phyloP scores from a whole-genome alignment of 805 yeast genomes.

The Teunomyces funiuensis region DNA sequence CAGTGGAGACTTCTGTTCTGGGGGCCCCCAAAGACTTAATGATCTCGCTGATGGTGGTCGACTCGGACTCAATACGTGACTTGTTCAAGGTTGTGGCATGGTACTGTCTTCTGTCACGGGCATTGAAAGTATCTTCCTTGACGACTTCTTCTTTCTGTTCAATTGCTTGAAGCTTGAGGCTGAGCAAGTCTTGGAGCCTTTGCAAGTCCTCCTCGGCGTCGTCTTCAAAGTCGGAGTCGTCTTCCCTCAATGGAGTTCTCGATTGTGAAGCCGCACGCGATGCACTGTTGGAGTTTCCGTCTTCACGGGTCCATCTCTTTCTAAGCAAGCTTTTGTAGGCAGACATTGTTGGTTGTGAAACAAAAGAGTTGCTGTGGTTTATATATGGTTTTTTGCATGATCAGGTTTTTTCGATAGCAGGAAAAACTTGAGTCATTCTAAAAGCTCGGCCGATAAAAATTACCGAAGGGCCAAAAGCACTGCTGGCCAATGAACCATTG shows the following conservation, averaged over 20 bases:
- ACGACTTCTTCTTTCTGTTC: constrained; percentile 9
- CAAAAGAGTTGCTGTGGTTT: background rate
- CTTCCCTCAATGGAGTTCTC: constrained; percentile 15
- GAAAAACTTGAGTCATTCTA: background rate
- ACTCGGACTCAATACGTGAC: constrained; percentile 34
- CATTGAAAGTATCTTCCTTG: constrained; percentile 5
- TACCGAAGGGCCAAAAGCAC: no score
- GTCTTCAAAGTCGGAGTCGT: constrained; percentile 18
- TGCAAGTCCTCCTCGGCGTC: constrained; percentile 15
- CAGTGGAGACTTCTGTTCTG: constrained; percentile 46
- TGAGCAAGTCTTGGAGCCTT: constrained; percentile 14
- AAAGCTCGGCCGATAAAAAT: no score
- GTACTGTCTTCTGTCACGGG: constrained; percentile 23
- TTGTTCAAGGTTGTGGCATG: constrained; percentile 31
- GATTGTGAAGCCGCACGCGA: constrained; percentile 13
- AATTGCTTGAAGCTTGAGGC: constrained; percentile 11
- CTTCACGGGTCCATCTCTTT: constrained; percentile 8
- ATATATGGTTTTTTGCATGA: background rate
- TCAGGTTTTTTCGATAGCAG: background rate
- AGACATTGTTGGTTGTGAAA: constrained; percentile 6
- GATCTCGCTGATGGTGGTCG: constrained; percentile 45
- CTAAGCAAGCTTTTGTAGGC: constrained; percentile 5
- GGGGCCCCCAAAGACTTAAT: constrained; percentile 41
- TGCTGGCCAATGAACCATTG: background rate
- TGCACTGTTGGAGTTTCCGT: constrained; percentile 12